These are phyloP conservation scores for Gryganskiella cystojenkinii DNA, from an alignment of 192 early-diverging fungal genomes.

Conservation along the genomic window DNA sequence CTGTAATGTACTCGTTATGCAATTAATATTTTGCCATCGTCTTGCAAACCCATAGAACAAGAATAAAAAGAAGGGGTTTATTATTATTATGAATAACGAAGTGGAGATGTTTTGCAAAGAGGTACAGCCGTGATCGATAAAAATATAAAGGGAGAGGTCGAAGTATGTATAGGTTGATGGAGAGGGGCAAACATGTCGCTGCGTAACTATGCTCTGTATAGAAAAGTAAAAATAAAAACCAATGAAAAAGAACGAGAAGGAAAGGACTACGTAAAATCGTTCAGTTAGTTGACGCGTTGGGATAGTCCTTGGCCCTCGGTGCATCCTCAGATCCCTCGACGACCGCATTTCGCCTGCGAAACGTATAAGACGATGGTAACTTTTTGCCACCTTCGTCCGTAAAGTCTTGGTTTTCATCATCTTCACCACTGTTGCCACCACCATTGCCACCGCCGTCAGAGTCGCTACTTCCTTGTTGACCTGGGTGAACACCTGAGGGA, in stretches of 20 bases:
- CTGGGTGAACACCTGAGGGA: conserved; percentile 20
- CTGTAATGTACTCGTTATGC: too few species aligned
- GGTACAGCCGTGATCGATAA: too few species aligned
- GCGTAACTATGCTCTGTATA: too few species aligned
- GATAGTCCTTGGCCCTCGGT: conserved; percentile 32
- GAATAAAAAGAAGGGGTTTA: too few species aligned
- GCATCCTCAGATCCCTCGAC: conserved; percentile 50
- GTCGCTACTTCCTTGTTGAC: conserved; percentile 9
- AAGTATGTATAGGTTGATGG: too few species aligned
- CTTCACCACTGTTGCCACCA: not conserved
- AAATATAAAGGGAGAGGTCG: too few species aligned
- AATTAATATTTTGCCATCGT: too few species aligned
- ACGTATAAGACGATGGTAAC: conserved; percentile 38
- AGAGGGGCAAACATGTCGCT: too few species aligned
- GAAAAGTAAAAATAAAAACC: too few species aligned
- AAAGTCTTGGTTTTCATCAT: not conserved
- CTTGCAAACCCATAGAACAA: too few species aligned
- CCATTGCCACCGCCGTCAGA: not conserved
- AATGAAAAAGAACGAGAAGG: not conserved
- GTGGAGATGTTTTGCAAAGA: too few species aligned
- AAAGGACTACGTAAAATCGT: not conserved
- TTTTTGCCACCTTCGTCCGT: conserved; percentile 2
- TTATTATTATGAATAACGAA: too few species aligned
- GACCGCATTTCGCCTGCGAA: conserved; percentile 47
- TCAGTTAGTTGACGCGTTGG: conserved; percentile 12